These are phyloP conservation scores for Colletotrichum euphorbiae DNA, from an alignment of 2,329 filamentous ascomycete genomes.

Conservation along the genomic window DNA sequence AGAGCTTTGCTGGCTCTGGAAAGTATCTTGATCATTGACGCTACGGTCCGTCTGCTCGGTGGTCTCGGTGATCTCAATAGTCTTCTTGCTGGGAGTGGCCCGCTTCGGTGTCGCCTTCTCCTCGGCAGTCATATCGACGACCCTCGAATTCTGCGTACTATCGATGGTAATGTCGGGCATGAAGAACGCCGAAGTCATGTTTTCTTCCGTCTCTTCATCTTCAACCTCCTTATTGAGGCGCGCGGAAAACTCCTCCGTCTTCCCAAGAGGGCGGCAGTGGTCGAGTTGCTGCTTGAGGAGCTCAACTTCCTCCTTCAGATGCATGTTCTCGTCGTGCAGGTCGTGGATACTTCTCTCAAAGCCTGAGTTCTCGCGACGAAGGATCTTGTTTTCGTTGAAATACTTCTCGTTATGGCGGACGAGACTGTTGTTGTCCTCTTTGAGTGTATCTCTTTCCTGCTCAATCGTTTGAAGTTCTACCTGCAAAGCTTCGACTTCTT, in stretches of 20 bases:
- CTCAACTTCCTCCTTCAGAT: conserved; percentile 61
- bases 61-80: conserved; percentile 45
- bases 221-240: conserved; percentile 48
- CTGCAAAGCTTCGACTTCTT: conserved; percentile 55
- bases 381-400: conserved; percentile 64
- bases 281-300: conserved; percentile 59
- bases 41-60: conserved; percentile 46
- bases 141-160: conserved; percentile 50
- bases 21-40: conserved; percentile 37
- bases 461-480: conserved; percentile 53
- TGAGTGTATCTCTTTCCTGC: conserved; percentile 59
- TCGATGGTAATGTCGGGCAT: conserved; percentile 69
- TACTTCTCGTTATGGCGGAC: conserved; percentile 67
- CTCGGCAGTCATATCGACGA: conserved; percentile 33
- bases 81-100: conserved; percentile 48
- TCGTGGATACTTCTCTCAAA: conserved; percentile 60
- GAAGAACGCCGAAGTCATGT: conserved; percentile 70
- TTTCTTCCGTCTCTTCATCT: conserved; percentile 51
- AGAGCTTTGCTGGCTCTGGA: conserved; percentile 43
- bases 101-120: conserved; percentile 32
- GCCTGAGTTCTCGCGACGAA: conserved; percentile 60
- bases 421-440: conserved; percentile 63
- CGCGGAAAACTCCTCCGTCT: conserved; percentile 50
- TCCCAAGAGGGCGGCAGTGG: conserved; percentile 53
- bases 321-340: conserved; percentile 59